A percentile compares a stretch with the other conserved stretches of the same genome.
phyloP scores from a whole-genome alignment of 495 filamentous ascomycete genomes.

The Penicillium psychrofluorescens region DNA sequence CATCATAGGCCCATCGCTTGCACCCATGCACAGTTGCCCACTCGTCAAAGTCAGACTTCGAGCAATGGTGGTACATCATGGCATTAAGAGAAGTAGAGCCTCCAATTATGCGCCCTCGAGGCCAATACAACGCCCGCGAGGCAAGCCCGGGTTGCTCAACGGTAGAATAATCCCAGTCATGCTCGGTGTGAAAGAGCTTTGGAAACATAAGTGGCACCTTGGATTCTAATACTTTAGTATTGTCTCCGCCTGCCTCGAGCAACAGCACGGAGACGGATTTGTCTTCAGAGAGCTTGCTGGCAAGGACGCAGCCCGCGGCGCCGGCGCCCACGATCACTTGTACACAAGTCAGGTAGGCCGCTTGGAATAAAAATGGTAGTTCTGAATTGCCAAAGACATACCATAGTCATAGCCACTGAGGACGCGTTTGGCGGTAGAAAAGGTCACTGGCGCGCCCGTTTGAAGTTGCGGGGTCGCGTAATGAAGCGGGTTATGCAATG shows the following conservation, averaged over 20 bases:
- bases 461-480: slow-evolving; percentile 12
- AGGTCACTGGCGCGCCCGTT: slow-evolving; percentile 7
- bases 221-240: slow-evolving; percentile 18
- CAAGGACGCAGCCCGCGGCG: slow-evolving; percentile 42
- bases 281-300: slow-evolving; percentile 41
- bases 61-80: slow-evolving; percentile 18
- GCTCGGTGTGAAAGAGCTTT: slow-evolving; percentile 12
- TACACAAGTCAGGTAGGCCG: background rate
- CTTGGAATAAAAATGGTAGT: background rate
- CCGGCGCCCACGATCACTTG: slow-evolving; percentile 27
- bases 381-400: background rate
- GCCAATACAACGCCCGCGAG: slow-evolving; percentile 12
- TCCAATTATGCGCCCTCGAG: slow-evolving; percentile 13
- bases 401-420: slow-evolving; percentile 15
- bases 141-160: slow-evolving; percentile 12
- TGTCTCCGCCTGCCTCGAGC: slow-evolving; percentile 37
- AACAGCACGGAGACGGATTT: slow-evolving; percentile 36
- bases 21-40: slow-evolving; percentile 12
- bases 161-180: slow-evolving; percentile 20
- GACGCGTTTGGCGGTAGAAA: slow-evolving; percentile 5
- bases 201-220: slow-evolving; percentile 15
- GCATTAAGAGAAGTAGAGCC: slow-evolving; percentile 13
- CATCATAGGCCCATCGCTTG: slow-evolving; percentile 11
- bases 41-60: slow-evolving; percentile 14
- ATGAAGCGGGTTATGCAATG: slow-evolving; percentile 6